Percentiles rank a stretch among this genome's conserved stretches.
Conservation (phyloP, 495 filamentous ascomycete species). For the Xylona heveae region DNA sequence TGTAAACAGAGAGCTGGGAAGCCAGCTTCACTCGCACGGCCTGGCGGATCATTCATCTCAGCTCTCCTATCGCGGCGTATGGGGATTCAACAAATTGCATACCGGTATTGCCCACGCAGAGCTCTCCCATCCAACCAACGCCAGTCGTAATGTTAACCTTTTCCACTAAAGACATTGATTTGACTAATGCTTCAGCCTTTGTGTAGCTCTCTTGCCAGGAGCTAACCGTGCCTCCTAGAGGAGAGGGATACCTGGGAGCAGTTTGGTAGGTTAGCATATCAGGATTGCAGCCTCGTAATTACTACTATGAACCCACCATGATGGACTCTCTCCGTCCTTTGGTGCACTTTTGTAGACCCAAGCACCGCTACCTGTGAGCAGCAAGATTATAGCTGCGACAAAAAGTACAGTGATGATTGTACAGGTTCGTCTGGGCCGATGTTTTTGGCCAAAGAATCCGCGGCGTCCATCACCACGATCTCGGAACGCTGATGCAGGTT, state of each 20-base stretch:
- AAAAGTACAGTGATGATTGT: not conserved
- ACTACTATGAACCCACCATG: no score
- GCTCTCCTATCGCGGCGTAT: constrained; percentile 10
- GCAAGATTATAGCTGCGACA: not conserved
- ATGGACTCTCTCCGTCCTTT: constrained; percentile 3
- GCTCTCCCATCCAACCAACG: constrained; percentile 74
- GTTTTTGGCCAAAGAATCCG: no score
- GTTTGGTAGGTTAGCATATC: no score
- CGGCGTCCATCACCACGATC: no score
- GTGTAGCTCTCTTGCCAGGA: constrained; percentile 60
- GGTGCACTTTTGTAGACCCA: constrained; percentile 4
- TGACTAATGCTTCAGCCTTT: constrained; percentile 62
- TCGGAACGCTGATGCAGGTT: no score
- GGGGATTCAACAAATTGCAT: constrained; percentile 7
- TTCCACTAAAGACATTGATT: constrained; percentile 65
- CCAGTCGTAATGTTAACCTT: constrained; percentile 94
- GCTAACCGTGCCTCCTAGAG: constrained; percentile 43
- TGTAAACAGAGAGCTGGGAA: constrained; percentile 82
- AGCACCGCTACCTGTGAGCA: not conserved
- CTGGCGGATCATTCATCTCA: constrained; percentile 13
- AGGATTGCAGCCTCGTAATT: no score
- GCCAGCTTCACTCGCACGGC: constrained; percentile 39
- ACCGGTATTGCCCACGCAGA: constrained; percentile 78
- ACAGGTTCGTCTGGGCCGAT: not conserved
- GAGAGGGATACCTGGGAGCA: no score